Percentiles rank a stretch among this genome's conserved stretches.
These are phyloP conservation scores for Metschnikowia santaceciliae DNA, from an alignment of 805 yeast species.

Conservation along the genomic window DNA sequence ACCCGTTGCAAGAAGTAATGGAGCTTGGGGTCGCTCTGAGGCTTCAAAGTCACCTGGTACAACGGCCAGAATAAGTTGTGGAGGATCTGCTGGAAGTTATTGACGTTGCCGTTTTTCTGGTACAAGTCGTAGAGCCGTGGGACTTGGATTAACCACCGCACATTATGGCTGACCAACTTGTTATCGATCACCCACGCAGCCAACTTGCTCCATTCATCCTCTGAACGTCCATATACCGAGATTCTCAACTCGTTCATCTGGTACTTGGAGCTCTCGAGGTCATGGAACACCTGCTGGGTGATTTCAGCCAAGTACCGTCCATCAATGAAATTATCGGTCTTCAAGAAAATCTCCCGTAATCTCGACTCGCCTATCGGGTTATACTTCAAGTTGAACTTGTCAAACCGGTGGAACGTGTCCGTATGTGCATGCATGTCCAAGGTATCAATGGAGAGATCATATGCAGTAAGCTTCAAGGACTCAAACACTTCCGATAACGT, in stretches of 20 bases:
- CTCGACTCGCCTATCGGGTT: slow-evolving; percentile 98
- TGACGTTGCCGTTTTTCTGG: slow-evolving; percentile 67
- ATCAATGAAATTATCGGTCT: slow-evolving; percentile 88
- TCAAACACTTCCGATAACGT: slow-evolving; percentile 88
- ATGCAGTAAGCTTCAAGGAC: slow-evolving; percentile 86
- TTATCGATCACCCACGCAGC: slow-evolving; percentile 96
- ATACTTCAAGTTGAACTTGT: slow-evolving; percentile 93
- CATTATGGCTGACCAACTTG: slow-evolving; percentile 86
- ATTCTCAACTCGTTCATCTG: slow-evolving; percentile 97
- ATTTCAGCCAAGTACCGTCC: slow-evolving; percentile 91
- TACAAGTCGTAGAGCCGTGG: slow-evolving; percentile 92
- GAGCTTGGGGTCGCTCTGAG: slow-evolving; percentile 84
- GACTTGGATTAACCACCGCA: slow-evolving; percentile 94
- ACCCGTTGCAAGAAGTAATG: slow-evolving; percentile 87
- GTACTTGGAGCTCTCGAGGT: slow-evolving; percentile 90
- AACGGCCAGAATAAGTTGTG: slow-evolving; percentile 81
- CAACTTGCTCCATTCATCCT: slow-evolving; percentile 91
- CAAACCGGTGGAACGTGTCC: slow-evolving; percentile 96
- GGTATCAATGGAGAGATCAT: slow-evolving; percentile 93
- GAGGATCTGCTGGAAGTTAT: slow-evolving; percentile 70
- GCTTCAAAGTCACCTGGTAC: slow-evolving; percentile 84
- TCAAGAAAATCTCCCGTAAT: slow-evolving; percentile 89
- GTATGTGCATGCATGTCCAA: slow-evolving; percentile 99
- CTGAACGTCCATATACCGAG: slow-evolving; percentile 86
- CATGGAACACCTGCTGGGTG: slow-evolving; percentile 90